Evolutionary conservation across 148 eudicot genomes (phyloP).

Genomic region (Chenopodium berlandieri): DNA sequence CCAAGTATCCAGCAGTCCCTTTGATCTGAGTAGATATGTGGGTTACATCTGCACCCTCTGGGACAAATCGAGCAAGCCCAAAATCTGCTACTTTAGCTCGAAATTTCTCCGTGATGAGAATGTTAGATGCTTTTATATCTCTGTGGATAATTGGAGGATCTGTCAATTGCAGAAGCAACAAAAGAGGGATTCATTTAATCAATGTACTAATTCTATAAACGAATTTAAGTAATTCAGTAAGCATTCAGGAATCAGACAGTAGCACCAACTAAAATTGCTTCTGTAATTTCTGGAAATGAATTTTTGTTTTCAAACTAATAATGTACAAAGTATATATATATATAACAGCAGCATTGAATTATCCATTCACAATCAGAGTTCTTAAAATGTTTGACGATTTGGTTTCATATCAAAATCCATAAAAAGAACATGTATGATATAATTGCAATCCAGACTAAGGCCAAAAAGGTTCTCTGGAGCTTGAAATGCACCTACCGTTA

Average conservation of each 20-base stretch:
- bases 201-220: not conserved
- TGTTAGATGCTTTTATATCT: slow-evolving; percentile 77
- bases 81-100: slow-evolving; percentile 88
- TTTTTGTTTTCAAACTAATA: not conserved
- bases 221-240: not conserved
- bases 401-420: not conserved
- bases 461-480: not conserved
- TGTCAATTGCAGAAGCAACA: slow-evolving; percentile 38
- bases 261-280: not conserved
- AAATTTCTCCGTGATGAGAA: slow-evolving; percentile 70
- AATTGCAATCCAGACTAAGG: not conserved
- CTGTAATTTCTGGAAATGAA: not conserved
- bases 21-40: slow-evolving; percentile 71
- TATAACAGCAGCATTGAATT: not conserved
- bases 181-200: slow-evolving; percentile 19
- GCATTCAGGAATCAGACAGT: not conserved
- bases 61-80: slow-evolving; percentile 64
- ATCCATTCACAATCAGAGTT: not conserved
- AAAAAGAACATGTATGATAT: not conserved
- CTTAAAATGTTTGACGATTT: not conserved
- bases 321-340: not conserved
- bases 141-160: slow-evolving; percentile 88
- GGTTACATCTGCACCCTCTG: slow-evolving; percentile 55
- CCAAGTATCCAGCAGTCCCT: slow-evolving; percentile 81
- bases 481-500: slow-evolving; percentile 41